Conservation (phyloP, 2,329 filamentous ascomycete genomes). For the Paracoccidioides brasiliensis region DNA sequence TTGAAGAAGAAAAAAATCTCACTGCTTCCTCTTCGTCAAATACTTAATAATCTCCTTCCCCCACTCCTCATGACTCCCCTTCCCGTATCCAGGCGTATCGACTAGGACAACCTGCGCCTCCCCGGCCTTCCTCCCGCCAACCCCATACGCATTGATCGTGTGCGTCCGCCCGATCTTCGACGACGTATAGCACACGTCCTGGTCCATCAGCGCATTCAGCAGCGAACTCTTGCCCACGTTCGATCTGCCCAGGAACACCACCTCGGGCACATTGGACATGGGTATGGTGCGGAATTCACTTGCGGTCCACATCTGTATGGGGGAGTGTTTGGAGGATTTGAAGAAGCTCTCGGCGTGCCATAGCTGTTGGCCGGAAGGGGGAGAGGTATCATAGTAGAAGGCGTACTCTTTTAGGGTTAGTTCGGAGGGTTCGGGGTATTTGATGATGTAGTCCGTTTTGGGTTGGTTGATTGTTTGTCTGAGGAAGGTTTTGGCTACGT, state of each 20-base stretch:
- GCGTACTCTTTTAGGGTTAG: slow-evolving; percentile 16
- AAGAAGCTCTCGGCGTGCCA: slow-evolving; percentile 36
- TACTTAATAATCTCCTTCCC: slow-evolving; percentile 57
- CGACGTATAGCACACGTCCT: slow-evolving; percentile 42
- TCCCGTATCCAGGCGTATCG: slow-evolving; percentile 61
- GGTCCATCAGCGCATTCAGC: slow-evolving; percentile 49
- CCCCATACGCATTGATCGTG: slow-evolving; percentile 53
- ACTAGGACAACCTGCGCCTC: slow-evolving; percentile 44
- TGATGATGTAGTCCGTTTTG: neutral
- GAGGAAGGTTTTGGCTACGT: neutral
- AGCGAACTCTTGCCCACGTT: slow-evolving; percentile 59
- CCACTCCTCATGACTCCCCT: slow-evolving; percentile 49
- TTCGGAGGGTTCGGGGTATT: neutral
- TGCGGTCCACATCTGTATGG: slow-evolving; percentile 46
- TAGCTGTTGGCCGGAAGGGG: slow-evolving; percentile 33
- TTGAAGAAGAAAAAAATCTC: slow-evolving; percentile 13
- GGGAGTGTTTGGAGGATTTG: slow-evolving; percentile 32
- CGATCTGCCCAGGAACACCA: slow-evolving; percentile 54
- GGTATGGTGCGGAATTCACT: slow-evolving; percentile 48
- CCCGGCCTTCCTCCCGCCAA: slow-evolving; percentile 38
- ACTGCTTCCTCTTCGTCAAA: slow-evolving; percentile 47
- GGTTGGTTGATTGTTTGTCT: neutral
- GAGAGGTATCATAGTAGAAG: slow-evolving; percentile 40
- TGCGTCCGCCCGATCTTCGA: slow-evolving; percentile 49
- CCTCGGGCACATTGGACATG: slow-evolving; percentile 41